phyloP scores from a whole-genome alignment of 495 filamentous ascomycete species.

The Daldinia vernicosa region DNA sequence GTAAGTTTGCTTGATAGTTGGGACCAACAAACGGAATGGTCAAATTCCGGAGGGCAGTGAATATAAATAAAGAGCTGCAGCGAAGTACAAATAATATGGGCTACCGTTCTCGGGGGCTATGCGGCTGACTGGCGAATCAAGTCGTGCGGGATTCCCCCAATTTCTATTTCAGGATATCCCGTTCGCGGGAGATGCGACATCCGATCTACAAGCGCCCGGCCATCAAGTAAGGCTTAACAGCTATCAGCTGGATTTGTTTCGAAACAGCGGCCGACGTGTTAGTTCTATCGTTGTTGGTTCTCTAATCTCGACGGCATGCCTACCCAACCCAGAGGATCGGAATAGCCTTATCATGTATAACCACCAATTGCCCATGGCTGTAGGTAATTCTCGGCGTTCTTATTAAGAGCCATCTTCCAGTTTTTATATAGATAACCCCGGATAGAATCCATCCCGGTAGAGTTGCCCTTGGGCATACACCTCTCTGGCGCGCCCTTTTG shows the following conservation, averaged over 20 bases:
- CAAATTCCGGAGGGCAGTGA: constrained; percentile 26
- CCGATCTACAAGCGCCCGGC: constrained; percentile 29
- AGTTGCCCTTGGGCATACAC: constrained; percentile 1
- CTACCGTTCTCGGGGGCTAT: constrained; percentile 18
- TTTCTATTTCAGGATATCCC: constrained; percentile 36
- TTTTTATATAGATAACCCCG: constrained; percentile 15
- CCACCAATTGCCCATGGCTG: constrained; percentile 3
- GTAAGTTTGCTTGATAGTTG: not conserved
- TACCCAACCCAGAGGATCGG: constrained; percentile 20
- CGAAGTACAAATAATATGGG: not conserved
- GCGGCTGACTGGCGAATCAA: constrained; percentile 33
- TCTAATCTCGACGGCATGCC: constrained; percentile 9
- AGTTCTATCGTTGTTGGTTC: not conserved
- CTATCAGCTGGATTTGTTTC: constrained; percentile 32
- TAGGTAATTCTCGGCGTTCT: not conserved
- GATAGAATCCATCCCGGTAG: constrained; percentile 24
- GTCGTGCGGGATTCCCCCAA: not conserved
- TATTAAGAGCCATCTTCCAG: not conserved
- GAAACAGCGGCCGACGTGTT: constrained; percentile 22
- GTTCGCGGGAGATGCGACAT: constrained; percentile 11
- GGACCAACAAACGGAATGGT: constrained; percentile 13
- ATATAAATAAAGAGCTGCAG: constrained; percentile 7
- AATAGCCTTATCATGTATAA: not conserved
- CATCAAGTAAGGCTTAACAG: constrained; percentile 12
- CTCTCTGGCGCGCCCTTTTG: not conserved